phyloP scores from a whole-genome alignment of 305 asterid genomes.

The Salvia sclarea region DNA sequence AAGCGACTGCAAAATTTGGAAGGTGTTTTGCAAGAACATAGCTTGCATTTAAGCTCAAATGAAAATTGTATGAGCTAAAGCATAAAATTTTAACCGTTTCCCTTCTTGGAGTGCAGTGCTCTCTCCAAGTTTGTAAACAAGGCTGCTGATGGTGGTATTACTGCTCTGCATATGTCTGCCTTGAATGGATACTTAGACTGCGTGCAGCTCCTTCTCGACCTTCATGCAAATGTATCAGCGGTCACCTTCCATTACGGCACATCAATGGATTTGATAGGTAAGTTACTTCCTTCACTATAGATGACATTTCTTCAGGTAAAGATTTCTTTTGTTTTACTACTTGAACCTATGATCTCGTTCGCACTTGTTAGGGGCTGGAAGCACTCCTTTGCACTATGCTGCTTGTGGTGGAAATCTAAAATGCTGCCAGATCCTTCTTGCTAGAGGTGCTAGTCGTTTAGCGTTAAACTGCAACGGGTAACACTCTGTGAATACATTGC shows the following conservation, averaged over 20 bases:
- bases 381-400: conserved; percentile 98
- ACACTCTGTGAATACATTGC: conserved; percentile 14
- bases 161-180: conserved; percentile 99
- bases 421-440: conserved; percentile 92
- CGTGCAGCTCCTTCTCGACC: conserved; percentile 91
- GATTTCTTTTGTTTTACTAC: conserved; percentile 18
- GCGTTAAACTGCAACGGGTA: conserved; percentile 95
- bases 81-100: neutral
- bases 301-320: conserved; percentile 15
- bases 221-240: conserved; percentile 73
- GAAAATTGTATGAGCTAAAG: conserved; percentile 1
- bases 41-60: neutral
- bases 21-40: conserved; percentile 1
- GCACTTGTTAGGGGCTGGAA: conserved; percentile 75
- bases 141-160: conserved; percentile 96
- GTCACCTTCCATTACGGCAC: conserved; percentile 93
- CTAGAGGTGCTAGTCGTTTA: conserved; percentile 88
- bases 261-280: conserved; percentile 95
- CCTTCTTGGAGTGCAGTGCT: conserved; percentile 46
- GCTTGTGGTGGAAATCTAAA: conserved; percentile 96
- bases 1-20: conserved; percentile 16
- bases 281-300: conserved; percentile 3
- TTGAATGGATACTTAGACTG: conserved; percentile 93
- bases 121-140: conserved; percentile 80
- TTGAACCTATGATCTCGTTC: conserved; percentile 8